Percentiles rank a stretch among this genome's conserved stretches.
These are phyloP conservation scores for Globisporangium canariense DNA, from an alignment of 352 stramenopile genomes.

Conservation along the genomic window DNA sequence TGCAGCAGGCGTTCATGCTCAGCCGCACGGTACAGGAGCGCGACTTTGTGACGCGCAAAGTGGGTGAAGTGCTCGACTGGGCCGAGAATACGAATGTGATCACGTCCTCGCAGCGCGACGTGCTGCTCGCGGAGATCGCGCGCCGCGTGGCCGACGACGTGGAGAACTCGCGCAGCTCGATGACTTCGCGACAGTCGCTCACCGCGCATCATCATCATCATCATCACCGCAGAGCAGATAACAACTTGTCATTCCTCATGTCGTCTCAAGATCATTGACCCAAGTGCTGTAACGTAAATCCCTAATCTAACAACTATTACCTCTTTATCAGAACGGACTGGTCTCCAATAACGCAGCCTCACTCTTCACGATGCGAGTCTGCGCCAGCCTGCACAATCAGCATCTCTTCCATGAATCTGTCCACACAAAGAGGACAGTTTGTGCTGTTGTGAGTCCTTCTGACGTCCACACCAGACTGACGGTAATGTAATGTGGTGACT, in stretches of 20 bases:
- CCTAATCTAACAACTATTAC: too few relatives aligned
- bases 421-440: neutral
- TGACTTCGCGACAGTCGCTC: conserved; percentile 18
- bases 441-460: neutral
- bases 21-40: conserved; percentile 70
- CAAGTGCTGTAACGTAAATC: neutral
- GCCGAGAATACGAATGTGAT: conserved; percentile 75
- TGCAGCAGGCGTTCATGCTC: conserved; percentile 85
- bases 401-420: conserved; percentile 73
- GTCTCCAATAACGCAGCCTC: neutral
- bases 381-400: conserved; percentile 38
- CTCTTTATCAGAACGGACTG: too few relatives aligned
- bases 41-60: conserved; percentile 74
- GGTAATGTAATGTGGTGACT: neutral
- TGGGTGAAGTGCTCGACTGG: conserved; percentile 83
- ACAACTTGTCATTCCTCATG: conserved; percentile 24
- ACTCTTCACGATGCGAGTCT: conserved; percentile 3
- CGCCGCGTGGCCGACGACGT: conserved; percentile 51
- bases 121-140: conserved; percentile 70
- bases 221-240: conserved; percentile 2
- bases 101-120: conserved; percentile 59
- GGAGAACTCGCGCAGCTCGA: conserved; percentile 17
- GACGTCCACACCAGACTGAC: neutral
- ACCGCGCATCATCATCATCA: neutral
- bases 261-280: neutral